Evolutionary conservation across 345 rosid species (phyloP).

Genomic region (Gossypioides kirkii): DNA sequence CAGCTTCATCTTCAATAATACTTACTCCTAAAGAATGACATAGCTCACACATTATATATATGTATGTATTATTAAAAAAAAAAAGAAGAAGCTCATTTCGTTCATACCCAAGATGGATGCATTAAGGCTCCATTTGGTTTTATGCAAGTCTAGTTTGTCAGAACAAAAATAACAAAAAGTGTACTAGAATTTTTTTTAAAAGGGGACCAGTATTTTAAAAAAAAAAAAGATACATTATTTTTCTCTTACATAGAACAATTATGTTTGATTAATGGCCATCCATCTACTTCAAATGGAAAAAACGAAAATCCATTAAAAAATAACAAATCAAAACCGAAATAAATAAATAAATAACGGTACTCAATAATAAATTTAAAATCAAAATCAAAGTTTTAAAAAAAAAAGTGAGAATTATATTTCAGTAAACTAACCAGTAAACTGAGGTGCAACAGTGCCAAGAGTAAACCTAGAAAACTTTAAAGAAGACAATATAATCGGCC

Average conservation of each 20-base stretch:
- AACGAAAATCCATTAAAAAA: background rate
- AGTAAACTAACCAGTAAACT: conserved; percentile 76
- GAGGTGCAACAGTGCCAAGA: conserved; percentile 99
- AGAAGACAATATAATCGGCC: conserved; percentile 83
- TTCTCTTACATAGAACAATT: conserved; percentile 12
- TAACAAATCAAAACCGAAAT: conserved; percentile 1
- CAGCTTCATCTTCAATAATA: conserved; percentile 54
- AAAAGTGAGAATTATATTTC: background rate
- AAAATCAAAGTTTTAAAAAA: background rate
- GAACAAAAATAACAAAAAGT: background rate
- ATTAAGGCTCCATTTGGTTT: background rate
- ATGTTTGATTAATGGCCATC: background rate
- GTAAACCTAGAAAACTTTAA: conserved; percentile 90
- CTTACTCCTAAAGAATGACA: conserved; percentile 52
- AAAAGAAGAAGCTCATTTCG: background rate
- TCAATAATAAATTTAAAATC: background rate
- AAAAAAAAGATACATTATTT: background rate
- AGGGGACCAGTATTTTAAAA: background rate
- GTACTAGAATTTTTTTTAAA: background rate
- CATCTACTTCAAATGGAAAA: background rate
- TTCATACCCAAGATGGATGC: background rate
- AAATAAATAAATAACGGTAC: conserved; percentile 4
- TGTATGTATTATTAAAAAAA: background rate
- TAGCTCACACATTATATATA: background rate
- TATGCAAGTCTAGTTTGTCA: background rate